Conservation (phyloP, 345 rosid genomes). For the Diplotaxis tenuifolia region DNA sequence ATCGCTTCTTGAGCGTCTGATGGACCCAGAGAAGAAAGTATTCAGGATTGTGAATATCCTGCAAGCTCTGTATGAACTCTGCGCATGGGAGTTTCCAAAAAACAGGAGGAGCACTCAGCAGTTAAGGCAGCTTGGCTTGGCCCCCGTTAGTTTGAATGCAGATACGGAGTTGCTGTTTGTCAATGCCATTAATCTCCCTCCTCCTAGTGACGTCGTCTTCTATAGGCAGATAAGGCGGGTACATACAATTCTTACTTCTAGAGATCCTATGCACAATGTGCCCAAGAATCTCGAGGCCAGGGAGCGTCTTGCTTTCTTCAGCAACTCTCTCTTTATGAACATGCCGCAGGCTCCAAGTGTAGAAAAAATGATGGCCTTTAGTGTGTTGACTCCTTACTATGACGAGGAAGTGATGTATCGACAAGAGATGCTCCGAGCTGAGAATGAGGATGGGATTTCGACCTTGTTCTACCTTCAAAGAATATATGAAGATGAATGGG, state of each 20-base stretch:
- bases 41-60: constrained; percentile 60
- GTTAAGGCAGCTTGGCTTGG: constrained; percentile 65
- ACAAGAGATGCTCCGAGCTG: constrained; percentile 60
- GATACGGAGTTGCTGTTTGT: constrained; percentile 71
- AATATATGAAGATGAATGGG: constrained; percentile 90
- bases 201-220: constrained; percentile 55
- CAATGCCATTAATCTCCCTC: constrained; percentile 65
- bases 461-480: constrained; percentile 78
- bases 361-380: constrained; percentile 94
- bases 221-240: constrained; percentile 69
- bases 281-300: constrained; percentile 85
- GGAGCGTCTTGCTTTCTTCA: constrained; percentile 82
- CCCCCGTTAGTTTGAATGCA: constrained; percentile 41
- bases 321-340: constrained; percentile 92
- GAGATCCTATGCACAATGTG: constrained; percentile 80
- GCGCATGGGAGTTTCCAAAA: constrained; percentile 60
- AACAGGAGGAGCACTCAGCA: constrained; percentile 26
- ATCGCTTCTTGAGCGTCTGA: constrained; percentile 62
- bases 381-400: constrained; percentile 88
- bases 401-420: constrained; percentile 79
- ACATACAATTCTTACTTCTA: constrained; percentile 68
- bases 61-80: constrained; percentile 80
- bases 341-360: constrained; percentile 87
- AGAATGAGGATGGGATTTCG: constrained; percentile 91
- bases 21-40: constrained; percentile 49